These are phyloP conservation scores for slime mould (Dictyostelium discoideum) DNA, from an alignment of 78 protist species.

Conservation along the genomic window DNA sequence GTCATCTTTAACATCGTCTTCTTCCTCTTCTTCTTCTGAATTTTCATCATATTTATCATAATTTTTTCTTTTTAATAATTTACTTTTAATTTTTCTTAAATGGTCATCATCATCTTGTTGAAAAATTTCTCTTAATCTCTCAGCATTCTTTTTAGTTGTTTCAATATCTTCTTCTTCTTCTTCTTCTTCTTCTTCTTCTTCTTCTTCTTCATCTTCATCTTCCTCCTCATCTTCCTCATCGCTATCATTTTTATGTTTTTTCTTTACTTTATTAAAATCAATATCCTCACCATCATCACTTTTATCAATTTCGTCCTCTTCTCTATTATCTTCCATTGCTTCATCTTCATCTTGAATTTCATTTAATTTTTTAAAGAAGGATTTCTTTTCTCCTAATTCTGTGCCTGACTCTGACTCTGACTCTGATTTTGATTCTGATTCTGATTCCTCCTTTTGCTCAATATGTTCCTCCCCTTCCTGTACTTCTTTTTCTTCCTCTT, in stretches of 20 bases:
- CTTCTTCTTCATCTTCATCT: neutral
- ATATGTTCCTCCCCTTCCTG: neutral
- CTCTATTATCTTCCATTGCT: neutral
- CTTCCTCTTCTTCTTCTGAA: neutral
- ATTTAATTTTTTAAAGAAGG: neutral
- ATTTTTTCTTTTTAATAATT: neutral
- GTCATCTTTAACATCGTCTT: neutral
- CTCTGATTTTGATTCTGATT: neutral
- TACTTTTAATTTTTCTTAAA: neutral
- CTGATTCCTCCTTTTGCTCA: neutral
- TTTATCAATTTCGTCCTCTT: neutral
- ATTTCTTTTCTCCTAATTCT: neutral
- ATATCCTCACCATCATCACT: neutral
- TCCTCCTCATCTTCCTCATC: neutral
- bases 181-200: neutral
- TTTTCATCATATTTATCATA: neutral
- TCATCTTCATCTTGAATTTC: neutral
- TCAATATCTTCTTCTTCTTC: conserved; percentile 2
- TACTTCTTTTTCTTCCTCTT: neutral
- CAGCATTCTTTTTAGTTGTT: neutral
- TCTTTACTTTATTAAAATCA: neutral
- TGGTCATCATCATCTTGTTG: neutral
- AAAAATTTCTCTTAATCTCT: neutral
- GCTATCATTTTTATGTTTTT: neutral
- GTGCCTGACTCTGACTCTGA: neutral